phyloP scores from a whole-genome alignment of 225 moss, liverwort and hornwort species.

The Thuidium tamariscinum region DNA sequence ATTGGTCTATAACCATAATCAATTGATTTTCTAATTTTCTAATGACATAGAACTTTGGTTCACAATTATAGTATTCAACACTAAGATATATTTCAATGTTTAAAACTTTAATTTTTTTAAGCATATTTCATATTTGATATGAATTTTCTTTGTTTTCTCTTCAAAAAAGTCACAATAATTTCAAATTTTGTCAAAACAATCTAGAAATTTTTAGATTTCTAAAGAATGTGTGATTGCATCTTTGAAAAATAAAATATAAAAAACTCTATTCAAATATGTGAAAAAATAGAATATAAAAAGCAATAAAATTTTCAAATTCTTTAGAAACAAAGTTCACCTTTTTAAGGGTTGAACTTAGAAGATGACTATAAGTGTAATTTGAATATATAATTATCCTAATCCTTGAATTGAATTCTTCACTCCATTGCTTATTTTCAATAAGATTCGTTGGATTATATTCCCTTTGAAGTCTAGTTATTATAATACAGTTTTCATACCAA shows the following conservation, averaged over 20 bases:
- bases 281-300: not conserved
- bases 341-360: not conserved
- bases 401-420: not conserved
- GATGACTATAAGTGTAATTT: no score
- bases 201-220: not conserved
- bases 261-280: not conserved
- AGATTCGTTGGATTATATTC: no score
- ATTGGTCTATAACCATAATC: not conserved
- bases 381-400: not conserved
- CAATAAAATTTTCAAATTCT: not conserved
- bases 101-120: not conserved
- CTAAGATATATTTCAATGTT: not conserved
- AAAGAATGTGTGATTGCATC: not conserved
- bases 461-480: no score
- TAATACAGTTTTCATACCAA: no score
- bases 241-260: not conserved
- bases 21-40: not conserved
- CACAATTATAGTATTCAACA: accelerated
- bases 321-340: accelerated
- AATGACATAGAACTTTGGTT: not conserved
- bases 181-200: not conserved
- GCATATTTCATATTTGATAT: not conserved
- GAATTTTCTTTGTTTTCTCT: not conserved
- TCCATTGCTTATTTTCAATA: not conserved
- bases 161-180: not conserved